These are phyloP conservation scores for Diaporthe sp. DNA, from an alignment of 2,329 filamentous ascomycete species.

Conservation along the genomic window DNA sequence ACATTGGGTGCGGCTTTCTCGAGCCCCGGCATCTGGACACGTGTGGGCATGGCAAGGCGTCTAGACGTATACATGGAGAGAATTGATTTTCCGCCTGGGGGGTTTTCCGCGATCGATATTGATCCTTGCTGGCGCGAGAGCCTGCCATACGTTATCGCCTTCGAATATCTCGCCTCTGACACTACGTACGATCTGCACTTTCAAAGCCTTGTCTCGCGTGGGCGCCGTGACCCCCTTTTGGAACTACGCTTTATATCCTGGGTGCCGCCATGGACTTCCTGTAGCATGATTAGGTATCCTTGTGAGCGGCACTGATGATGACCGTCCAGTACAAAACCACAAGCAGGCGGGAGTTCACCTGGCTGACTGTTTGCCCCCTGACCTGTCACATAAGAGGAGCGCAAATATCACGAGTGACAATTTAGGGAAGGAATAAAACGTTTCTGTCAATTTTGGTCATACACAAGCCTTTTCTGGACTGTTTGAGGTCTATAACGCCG, in stretches of 20 bases:
- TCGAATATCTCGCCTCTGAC: no score
- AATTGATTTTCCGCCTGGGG: not conserved
- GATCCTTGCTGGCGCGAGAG: no score
- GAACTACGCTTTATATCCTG: not conserved
- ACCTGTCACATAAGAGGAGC: not conserved
- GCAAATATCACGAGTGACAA: not conserved
- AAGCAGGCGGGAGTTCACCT: not conserved
- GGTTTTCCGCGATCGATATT: not conserved
- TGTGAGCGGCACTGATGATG: not conserved
- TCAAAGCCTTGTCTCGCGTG: not conserved
- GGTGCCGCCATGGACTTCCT: not conserved
- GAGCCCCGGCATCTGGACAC: not conserved
- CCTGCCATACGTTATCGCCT: not conserved
- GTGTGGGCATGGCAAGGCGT: conserved; percentile 33
- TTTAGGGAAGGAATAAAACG: not conserved
- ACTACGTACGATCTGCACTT: no score
- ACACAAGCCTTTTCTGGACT: not conserved
- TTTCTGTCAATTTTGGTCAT: not conserved
- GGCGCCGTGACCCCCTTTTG: not conserved
- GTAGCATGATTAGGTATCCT: not conserved
- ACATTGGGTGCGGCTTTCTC: conserved; percentile 16
- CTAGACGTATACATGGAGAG: conserved; percentile 15
- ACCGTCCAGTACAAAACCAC: not conserved
- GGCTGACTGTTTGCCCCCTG: not conserved
- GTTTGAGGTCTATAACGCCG: conserved; percentile 22